A percentile compares a stretch with the other conserved stretches of the same genome.
phyloP scores from a whole-genome alignment of 2,329 filamentous ascomycete genomes.

The Fusarium neocosmosporiellum region DNA sequence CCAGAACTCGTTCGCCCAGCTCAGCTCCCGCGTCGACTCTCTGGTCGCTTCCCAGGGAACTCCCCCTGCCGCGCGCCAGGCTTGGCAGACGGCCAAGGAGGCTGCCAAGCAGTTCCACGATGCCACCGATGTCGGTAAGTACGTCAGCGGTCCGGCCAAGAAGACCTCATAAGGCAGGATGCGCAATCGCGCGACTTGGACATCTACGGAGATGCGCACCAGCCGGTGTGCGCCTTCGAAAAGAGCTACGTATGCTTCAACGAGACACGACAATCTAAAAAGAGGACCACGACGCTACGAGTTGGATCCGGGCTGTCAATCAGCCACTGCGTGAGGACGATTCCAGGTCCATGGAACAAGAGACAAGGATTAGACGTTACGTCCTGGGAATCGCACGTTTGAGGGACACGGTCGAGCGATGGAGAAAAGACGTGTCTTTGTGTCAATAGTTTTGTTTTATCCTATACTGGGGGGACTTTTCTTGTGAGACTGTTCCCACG shows the following conservation, averaged over 20 bases:
- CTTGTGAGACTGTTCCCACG: constrained; percentile 24
- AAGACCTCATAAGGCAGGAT: constrained; percentile 53
- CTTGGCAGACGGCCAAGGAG: constrained; percentile 84
- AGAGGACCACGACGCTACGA: constrained; percentile 34
- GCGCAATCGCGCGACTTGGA: constrained; percentile 3
- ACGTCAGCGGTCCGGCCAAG: constrained; percentile 68
- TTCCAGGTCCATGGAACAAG: constrained; percentile 20
- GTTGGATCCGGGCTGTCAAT: constrained; percentile 28
- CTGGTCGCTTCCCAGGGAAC: constrained; percentile 87
- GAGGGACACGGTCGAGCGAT: background rate
- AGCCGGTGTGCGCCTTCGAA: background rate
- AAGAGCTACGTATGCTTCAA: constrained; percentile 14
- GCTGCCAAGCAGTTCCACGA: constrained; percentile 79
- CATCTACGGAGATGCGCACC: constrained; percentile 11
- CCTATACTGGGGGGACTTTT: constrained; percentile 29
- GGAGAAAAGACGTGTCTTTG: constrained; percentile 15
- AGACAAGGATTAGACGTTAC: background rate
- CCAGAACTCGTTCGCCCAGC: constrained; percentile 80
- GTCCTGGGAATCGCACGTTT: background rate
- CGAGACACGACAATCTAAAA: constrained; percentile 24
- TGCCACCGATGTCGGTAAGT: constrained; percentile 81
- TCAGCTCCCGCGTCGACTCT: constrained; percentile 82
- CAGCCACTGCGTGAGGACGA: constrained; percentile 21
- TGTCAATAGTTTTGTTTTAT: constrained; percentile 23
- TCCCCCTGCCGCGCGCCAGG: constrained; percentile 80